A percentile compares a stretch with the other conserved stretches of the same genome.
Evolutionary conservation across 2,329 filamentous ascomycete species (phyloP).

Genomic region (Hypoxylon sp.): DNA sequence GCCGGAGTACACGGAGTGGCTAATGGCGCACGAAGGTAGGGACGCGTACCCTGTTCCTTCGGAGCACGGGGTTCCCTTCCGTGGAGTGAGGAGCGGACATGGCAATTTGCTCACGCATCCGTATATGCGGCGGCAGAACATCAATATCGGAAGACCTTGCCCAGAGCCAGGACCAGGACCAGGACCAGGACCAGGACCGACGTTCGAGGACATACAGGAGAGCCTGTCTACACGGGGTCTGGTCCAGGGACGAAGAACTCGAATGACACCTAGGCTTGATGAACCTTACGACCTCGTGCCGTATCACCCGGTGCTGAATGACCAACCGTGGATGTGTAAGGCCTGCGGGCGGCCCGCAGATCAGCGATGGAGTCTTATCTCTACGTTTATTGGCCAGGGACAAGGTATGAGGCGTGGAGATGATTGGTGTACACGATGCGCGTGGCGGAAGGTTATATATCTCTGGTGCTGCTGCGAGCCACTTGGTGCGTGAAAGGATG

Average conservation of each 20-base stretch:
- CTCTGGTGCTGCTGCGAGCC: slow-evolving; percentile 45
- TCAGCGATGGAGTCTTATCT: slow-evolving; percentile 48
- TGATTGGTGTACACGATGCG: slow-evolving; percentile 50
- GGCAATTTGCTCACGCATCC: slow-evolving; percentile 44
- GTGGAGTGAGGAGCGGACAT: slow-evolving; percentile 44
- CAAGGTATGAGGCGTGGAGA: slow-evolving; percentile 41
- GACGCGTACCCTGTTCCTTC: not conserved
- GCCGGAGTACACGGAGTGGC: slow-evolving; percentile 27
- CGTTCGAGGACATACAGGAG: not conserved
- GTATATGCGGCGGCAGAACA: slow-evolving; percentile 30
- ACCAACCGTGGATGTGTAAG: slow-evolving; percentile 35
- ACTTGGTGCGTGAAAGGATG: not conserved
- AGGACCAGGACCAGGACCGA: not conserved
- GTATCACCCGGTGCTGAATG: not conserved
- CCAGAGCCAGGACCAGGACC: not conserved
- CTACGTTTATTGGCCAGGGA: slow-evolving; percentile 44
- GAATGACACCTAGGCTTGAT: not conserved
- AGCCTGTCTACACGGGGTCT: not conserved
- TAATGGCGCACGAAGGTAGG: slow-evolving; percentile 8
- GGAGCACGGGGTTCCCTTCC: slow-evolving; percentile 34
- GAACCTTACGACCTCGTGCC: not conserved
- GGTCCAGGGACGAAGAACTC: not conserved
- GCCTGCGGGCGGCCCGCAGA: slow-evolving; percentile 45
- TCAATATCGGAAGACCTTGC: not conserved
- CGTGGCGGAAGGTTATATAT: slow-evolving; percentile 45